phyloP scores from a whole-genome alignment of 2,329 filamentous ascomycete genomes.

The Ilyonectria robusta region DNA sequence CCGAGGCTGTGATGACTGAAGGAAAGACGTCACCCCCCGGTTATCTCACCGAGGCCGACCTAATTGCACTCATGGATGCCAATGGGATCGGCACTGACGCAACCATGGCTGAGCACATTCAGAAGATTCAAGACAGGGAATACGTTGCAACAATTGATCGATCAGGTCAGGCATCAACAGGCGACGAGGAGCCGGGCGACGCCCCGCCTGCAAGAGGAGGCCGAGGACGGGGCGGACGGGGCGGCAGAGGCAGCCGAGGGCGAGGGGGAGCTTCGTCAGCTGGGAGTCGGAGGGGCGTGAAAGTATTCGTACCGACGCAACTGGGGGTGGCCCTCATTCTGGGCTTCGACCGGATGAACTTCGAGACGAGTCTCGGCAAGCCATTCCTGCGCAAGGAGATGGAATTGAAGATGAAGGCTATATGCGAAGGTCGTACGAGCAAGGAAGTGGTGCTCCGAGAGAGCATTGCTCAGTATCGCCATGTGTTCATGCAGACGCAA shows the following conservation, averaged over 20 bases:
- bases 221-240: constrained; percentile 62
- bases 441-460: constrained; percentile 83
- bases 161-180: constrained; percentile 53
- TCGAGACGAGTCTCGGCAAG: constrained; percentile 93
- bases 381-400: constrained; percentile 98
- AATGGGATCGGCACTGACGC: constrained; percentile 99
- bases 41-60: constrained; percentile 94
- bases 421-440: constrained; percentile 88
- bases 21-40: constrained; percentile 89
- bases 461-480: constrained; percentile 88
- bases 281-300: constrained; percentile 67
- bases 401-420: constrained; percentile 96
- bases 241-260: constrained; percentile 52
- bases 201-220: constrained; percentile 60
- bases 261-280: constrained; percentile 59
- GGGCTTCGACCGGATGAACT: constrained; percentile 94
- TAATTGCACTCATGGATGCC: constrained; percentile 97
- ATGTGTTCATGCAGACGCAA: constrained; percentile 86
- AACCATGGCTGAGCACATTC: constrained; percentile 98
- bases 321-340: constrained; percentile 92
- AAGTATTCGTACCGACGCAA: constrained; percentile 93
- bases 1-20: constrained; percentile 89
- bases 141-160: constrained; percentile 80
- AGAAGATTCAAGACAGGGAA: constrained; percentile 91
- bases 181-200: constrained; percentile 55